Evolutionary conservation across 2,329 filamentous ascomycete genomes (phyloP), one percentile per base, ranked within the genome.

Genomic region (Ophiostoma ips): DNA sequence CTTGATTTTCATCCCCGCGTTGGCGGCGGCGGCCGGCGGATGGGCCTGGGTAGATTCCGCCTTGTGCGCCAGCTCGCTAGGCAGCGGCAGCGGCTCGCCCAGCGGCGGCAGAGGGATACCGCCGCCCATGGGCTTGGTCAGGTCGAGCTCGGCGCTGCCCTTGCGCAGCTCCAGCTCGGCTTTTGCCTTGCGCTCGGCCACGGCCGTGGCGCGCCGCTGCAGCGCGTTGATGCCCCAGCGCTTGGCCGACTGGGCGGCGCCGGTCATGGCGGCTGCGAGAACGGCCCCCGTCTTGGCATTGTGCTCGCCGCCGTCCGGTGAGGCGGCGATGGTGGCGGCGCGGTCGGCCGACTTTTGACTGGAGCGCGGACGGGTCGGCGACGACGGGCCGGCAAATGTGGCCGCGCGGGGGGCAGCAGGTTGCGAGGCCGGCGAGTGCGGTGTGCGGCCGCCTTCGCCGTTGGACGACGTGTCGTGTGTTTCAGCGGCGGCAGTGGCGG

Each of bases 31-130:
- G 3, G 38, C 24, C 7, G 5, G 12, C 13, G 19, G 10, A 24
- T 41, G 19, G 5, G 16, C 10, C 36, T n/a, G n/a, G n/a, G n/a
- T n/a, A n/a, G n/a, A n/a, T 19, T 38, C 18, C n/a, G 2, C 11
- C 36, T 3, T 8, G 3, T 16, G 46, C 28, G 21, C n/a, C 2
- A 40, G 16, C 35, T 48, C 31, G 28, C 31, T 30, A 3, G 44
- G 50, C 46, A 46, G 41, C 18, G 88, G 87, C 1, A 94, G 71
- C 3, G 88, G 87, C 41, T 76, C 81, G 2, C 87, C 88, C 2
- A 84, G 85, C 9, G 87, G 87, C 44, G 87, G 87, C 16, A 94
- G 69, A 1, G 87, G 87, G 57, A 84, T 82, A 0, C 87, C 87
- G 36, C 87, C 76, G 1, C 88, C 88, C 69, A 94, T 87, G 2